These are phyloP conservation scores for Tripterygium wilfordii DNA, from an alignment of 177 flowering plant species.

Conservation along the genomic window DNA sequence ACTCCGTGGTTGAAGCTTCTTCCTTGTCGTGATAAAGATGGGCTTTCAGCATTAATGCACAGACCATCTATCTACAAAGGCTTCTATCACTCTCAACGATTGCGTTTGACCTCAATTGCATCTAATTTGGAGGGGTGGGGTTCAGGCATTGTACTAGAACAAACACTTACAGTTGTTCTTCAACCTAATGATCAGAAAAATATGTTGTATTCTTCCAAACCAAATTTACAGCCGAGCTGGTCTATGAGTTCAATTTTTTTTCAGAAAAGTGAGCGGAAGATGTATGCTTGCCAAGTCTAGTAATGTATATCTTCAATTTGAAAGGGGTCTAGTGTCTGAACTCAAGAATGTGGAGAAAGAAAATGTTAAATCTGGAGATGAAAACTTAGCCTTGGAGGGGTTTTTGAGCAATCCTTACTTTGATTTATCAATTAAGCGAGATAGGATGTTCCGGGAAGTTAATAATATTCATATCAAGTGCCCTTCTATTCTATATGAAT, in stretches of 20 bases:
- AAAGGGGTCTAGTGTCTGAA: constrained; percentile 40
- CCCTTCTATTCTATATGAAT: constrained; percentile 50
- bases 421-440: constrained; percentile 56
- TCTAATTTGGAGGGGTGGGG: constrained; percentile 23
- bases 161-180: constrained; percentile 86
- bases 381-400: constrained; percentile 14
- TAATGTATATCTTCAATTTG: constrained; percentile 67
- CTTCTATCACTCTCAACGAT: constrained; percentile 85
- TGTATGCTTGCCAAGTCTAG: constrained; percentile 83
- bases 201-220: constrained; percentile 16
- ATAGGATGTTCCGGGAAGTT: constrained; percentile 43
- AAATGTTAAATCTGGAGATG: constrained; percentile 13
- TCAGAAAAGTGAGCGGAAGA: constrained; percentile 47
- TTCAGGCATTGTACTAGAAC: constrained; percentile 63
- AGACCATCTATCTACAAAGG: constrained; percentile 88
- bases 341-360: constrained; percentile 24
- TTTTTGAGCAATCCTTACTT: constrained; percentile 33
- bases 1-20: constrained; percentile 98
- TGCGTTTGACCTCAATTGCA: constrained; percentile 54
- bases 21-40: constrained; percentile 96
- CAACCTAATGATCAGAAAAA: constrained; percentile 42
- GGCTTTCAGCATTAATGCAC: constrained; percentile 76
- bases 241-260: constrained; percentile 77
- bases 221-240: constrained; percentile 68
- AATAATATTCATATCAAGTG: constrained; percentile 20